Evolutionary conservation across 495 filamentous ascomycete genomes (phyloP), one percentile per base, ranked within the genome.

Genomic region (Penicillium mononematosum): DNA sequence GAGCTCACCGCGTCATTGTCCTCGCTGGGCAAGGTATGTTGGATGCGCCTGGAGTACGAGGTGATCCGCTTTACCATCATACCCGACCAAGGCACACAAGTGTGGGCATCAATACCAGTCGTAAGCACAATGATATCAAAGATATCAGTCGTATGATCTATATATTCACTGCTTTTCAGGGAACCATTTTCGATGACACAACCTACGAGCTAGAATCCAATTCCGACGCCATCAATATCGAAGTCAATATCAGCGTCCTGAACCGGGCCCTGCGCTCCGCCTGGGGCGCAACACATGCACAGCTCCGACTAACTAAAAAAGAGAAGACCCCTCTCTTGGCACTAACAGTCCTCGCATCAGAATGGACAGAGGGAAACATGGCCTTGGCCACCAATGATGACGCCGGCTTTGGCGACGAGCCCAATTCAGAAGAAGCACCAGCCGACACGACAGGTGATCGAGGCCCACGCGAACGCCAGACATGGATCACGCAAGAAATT

Each of bases 41-140:
- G 95, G 94, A 80, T 98, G 46, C 88, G 91, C 44, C 85, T 98
- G 25, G 88, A 92, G 72, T 79, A 90, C 69, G 85, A 92, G 49
- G 84, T 86, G 20, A 83, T 96, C 55, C 91, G 91, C 61, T 96
- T 98, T 77, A 97, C 95, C 54, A 88, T 96, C 67, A 92, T 96
- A 59, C 91, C 92, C 6, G 92, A 96, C 61, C 85, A 88, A 63
- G 91, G 94, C 22, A 91, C 91, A 11, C 92, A 97, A 80, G 94
- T 98, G 31, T 98, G 95, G 94, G 89, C 92, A 0, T 68, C 75
- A 48, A 67, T 79, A 16, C 75, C 75, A 11, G 71, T 77, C 20
- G 92, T 96, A 78, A 64, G 90, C 24, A 27, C 14, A 10, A 12
- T 11, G 1, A 16, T 11, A 6, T 22, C 27, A 32, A 27, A 0